Conservation (phyloP, 768 basidiomycete genomes). For the Sarcomyxa edulis region DNA sequence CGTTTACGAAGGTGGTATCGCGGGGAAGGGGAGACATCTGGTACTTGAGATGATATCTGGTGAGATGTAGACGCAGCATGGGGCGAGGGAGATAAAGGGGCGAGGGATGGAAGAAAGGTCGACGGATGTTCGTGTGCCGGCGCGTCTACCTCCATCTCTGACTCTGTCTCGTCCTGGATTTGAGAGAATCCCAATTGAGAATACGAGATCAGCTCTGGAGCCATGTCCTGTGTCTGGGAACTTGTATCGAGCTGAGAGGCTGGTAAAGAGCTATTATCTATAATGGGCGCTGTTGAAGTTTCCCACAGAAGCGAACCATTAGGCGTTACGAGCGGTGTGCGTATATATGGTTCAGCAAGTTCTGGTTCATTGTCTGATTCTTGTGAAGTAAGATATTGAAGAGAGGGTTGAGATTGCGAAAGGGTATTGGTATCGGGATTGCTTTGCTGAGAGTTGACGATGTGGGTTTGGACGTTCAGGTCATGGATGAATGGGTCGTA, state of each 20-base stretch:
- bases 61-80: slow-evolving; percentile 9
- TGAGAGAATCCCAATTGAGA: slow-evolving; percentile 29
- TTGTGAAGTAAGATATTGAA: slow-evolving; percentile 31
- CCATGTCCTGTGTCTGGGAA: slow-evolving; percentile 19
- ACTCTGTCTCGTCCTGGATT: slow-evolving; percentile 2
- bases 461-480: not conserved
- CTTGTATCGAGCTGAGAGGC: slow-evolving; percentile 29
- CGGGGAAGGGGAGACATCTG: slow-evolving; percentile 9
- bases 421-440: slow-evolving; percentile 11
- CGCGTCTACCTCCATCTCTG: not conserved
- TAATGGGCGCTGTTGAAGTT: slow-evolving; percentile 17
- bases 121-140: not conserved
- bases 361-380: too few species aligned
- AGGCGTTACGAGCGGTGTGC: slow-evolving; percentile 51
- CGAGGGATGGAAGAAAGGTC: slow-evolving; percentile 7
- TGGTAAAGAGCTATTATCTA: slow-evolving; percentile 25
- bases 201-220: slow-evolving; percentile 27
- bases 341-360: slow-evolving; percentile 36
- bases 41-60: slow-evolving; percentile 9
- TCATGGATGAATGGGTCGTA: slow-evolving; percentile 7
- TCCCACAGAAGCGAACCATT: slow-evolving; percentile 46
- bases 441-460: slow-evolving; percentile 17
- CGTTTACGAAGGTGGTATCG: slow-evolving; percentile 32
- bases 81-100: slow-evolving; percentile 5
- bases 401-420: slow-evolving; percentile 21